A percentile compares a stretch with the other conserved stretches of the same genome.
Conservation (phyloP, 1,284 basidiomycete species). For the Fomitopsis schrenkii region DNA sequence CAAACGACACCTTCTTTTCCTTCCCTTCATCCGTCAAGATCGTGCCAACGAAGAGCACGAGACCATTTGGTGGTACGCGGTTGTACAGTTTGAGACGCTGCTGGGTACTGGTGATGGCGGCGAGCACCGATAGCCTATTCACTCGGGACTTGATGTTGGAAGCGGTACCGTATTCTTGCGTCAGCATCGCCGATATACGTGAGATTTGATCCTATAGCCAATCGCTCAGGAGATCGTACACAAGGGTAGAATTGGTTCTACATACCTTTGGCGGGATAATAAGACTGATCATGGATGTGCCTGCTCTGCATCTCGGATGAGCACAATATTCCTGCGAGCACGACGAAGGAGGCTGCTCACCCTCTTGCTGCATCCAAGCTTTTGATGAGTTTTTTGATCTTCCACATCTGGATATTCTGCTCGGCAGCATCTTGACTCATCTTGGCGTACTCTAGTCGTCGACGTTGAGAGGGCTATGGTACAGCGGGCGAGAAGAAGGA, state of each 20-base stretch:
- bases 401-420: constrained; percentile 93
- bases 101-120: constrained; percentile 99
- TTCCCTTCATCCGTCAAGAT: constrained; percentile 98
- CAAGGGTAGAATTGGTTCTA: constrained; percentile 10
- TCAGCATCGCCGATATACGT: constrained; percentile 91
- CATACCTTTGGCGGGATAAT: constrained; percentile 91
- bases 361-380: constrained; percentile 91
- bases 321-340: neutral
- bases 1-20: constrained; percentile 97
- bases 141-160: constrained; percentile 99
- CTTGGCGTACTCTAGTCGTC: constrained; percentile 27
- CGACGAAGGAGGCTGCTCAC: constrained; percentile 35
- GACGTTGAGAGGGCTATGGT: constrained; percentile 10
- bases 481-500: constrained; percentile 1
- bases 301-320: constrained; percentile 56
- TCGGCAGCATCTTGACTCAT: constrained; percentile 80
- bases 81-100: constrained; percentile 97
- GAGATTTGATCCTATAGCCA: constrained; percentile 89
- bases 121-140: constrained; percentile 95
- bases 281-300: constrained; percentile 99
- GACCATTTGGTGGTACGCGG: constrained; percentile 93
- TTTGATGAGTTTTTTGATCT: constrained; percentile 98
- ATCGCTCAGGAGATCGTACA: constrained; percentile 11
- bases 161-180: constrained; percentile 96
- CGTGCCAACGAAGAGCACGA: constrained; percentile 97